These are phyloP conservation scores for Saccharomyces hybrid DNA, from an alignment of 1,139 yeast species.

Conservation along the genomic window DNA sequence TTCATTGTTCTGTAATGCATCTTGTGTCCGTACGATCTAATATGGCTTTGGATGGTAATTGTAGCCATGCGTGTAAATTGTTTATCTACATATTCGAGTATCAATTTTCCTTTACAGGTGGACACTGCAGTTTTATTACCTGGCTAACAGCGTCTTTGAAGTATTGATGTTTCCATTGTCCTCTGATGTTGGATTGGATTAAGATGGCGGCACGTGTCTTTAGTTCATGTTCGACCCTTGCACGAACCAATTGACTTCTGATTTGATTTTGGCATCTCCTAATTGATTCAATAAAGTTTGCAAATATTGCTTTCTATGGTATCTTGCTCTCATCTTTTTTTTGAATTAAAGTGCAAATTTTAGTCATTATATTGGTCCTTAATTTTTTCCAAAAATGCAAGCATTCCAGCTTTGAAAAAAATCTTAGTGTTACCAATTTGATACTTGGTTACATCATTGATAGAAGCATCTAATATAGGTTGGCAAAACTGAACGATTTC, in stretches of 20 bases:
- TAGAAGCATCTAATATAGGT: slow-evolving; percentile 54
- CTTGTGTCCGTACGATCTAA: slow-evolving; percentile 23
- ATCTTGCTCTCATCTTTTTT: slow-evolving; percentile 67
- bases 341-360: slow-evolving; percentile 78
- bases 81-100: slow-evolving; percentile 44
- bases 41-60: slow-evolving; percentile 48
- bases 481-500: slow-evolving; percentile 59
- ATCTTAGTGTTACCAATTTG: slow-evolving; percentile 87
- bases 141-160: slow-evolving; percentile 41
- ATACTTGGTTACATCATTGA: slow-evolving; percentile 58
- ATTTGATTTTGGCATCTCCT: slow-evolving; percentile 51
- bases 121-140: slow-evolving; percentile 57
- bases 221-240: slow-evolving; percentile 47
- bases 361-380: slow-evolving; percentile 68
- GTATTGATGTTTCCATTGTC: slow-evolving; percentile 34
- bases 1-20: slow-evolving; percentile 13
- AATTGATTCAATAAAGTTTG: slow-evolving; percentile 50
- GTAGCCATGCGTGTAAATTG: slow-evolving; percentile 56
- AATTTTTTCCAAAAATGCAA: slow-evolving; percentile 86
- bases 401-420: slow-evolving; percentile 92
- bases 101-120: slow-evolving; percentile 56
- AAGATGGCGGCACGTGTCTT: slow-evolving; percentile 59
- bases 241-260: slow-evolving; percentile 59
- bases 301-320: slow-evolving; percentile 55
- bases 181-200: slow-evolving; percentile 69